Evolutionary conservation across 768 basidiomycete species (phyloP), one percentile per base, ranked within the genome.

Genomic region (Mrakia gelida): DNA sequence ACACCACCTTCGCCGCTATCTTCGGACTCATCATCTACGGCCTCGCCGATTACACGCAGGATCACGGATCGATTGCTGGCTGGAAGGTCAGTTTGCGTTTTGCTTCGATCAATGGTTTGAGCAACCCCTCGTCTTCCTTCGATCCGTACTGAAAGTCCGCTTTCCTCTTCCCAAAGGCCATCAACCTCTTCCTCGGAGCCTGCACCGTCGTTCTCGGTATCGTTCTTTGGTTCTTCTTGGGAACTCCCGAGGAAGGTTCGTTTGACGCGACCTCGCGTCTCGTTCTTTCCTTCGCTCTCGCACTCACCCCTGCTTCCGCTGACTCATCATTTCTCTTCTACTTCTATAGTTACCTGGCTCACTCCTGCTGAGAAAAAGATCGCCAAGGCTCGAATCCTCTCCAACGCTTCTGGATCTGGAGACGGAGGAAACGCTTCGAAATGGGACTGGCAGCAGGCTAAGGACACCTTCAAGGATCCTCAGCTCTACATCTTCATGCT

Each of bases 21-120:
- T 71, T 71, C 70, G 32, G 30, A 6, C 49, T 71, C 21, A 71
- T 71, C 6, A 71, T 71, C 41, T 71, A 71, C 70, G 70, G 70
- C 4, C 30, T 71, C 2, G 70, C 70, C 6, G 21, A 71, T 3
- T 28, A 71, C 38, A 28, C 70, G 2, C 13, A 38, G 11, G 28
- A 38, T 23, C 41, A 71, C 49, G 70, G 70, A 43, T 15, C 23
- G 34, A 71, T 71, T 11, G n/a, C n/a, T 1, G 70, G 41, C 32
- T 71, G 70, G 70, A 38, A 45, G 70, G 70, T 45, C 2, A 56
- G 54, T 56, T 45, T 16, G 54, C 13, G 13, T n/a, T n/a, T n/a
- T 26, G 18, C 18, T 18, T 16, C 54, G 11, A 2, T 56, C 38
- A 3, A 3, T 8, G 8, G 38, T 38, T 38, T 8, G 8, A 38